Percentiles rank a stretch among this genome's conserved stretches.
Conservation (phyloP, 2,329 filamentous ascomycete genomes). For the Stylonectria norvegica region DNA sequence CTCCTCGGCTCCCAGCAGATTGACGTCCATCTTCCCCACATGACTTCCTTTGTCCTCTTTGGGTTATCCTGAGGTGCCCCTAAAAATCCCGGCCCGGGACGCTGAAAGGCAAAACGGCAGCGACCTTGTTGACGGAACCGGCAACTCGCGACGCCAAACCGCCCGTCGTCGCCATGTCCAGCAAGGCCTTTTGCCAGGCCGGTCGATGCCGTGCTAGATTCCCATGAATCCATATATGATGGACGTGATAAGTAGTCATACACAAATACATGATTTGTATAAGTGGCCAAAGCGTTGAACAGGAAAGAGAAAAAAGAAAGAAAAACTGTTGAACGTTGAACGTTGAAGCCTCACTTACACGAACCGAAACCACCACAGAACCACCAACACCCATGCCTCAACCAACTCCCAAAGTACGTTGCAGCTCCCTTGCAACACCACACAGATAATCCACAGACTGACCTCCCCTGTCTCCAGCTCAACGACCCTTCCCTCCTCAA, state of each 20-base stretch:
- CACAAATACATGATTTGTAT: too few species aligned
- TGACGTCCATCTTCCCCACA: too few species aligned
- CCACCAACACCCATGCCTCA: background rate
- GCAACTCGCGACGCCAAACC: background rate
- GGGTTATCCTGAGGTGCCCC: too few species aligned
- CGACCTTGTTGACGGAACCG: background rate
- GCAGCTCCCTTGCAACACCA: too few species aligned
- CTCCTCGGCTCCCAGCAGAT: too few species aligned
- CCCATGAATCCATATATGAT: background rate
- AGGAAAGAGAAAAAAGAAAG: background rate
- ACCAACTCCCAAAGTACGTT: constrained; percentile 11
- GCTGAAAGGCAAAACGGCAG: too few species aligned
- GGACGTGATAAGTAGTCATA: background rate
- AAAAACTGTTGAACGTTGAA: background rate
- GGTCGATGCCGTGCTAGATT: background rate
- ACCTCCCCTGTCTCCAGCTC: constrained; percentile 37
- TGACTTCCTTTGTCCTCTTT: too few species aligned
- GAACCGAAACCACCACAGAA: background rate
- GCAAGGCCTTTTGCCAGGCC: background rate
- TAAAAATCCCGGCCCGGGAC: background rate
- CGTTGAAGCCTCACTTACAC: background rate
- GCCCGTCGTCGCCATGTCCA: background rate
- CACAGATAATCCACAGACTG: too few species aligned
- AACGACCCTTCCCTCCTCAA: constrained; percentile 66
- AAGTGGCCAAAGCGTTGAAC: background rate